These are phyloP conservation scores for Aspergillus brasiliensis DNA, from an alignment of 2,329 filamentous ascomycete genomes.

Conservation along the genomic window DNA sequence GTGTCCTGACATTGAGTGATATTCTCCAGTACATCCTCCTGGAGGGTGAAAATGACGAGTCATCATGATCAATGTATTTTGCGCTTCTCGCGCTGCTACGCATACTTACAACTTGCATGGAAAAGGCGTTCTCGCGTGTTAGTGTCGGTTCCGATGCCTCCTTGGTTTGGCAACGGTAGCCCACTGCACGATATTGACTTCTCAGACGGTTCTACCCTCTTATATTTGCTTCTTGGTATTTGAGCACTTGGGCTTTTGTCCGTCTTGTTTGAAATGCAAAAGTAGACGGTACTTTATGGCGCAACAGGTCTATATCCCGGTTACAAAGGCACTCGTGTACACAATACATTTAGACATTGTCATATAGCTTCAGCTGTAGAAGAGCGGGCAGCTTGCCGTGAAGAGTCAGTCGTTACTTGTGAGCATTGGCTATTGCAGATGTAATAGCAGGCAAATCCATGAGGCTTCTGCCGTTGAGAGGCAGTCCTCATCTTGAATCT, in stretches of 20 bases:
- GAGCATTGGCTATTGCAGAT: too few relatives aligned
- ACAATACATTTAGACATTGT: neutral
- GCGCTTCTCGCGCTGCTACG: slow-evolving; percentile 9
- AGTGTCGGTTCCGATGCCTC: neutral
- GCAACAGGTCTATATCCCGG: slow-evolving; percentile 16
- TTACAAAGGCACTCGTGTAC: slow-evolving; percentile 3
- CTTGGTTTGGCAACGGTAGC: slow-evolving; percentile 2
- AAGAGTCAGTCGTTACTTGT: too few relatives aligned
- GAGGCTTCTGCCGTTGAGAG: too few relatives aligned
- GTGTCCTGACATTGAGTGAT: slow-evolving; percentile 90
- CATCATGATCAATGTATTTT: slow-evolving; percentile 27
- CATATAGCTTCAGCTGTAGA: neutral
- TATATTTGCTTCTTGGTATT: slow-evolving; percentile 9
- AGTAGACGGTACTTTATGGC: slow-evolving; percentile 34
- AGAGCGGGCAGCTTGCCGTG: too few relatives aligned
- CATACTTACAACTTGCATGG: slow-evolving; percentile 37
- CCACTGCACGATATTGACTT: neutral
- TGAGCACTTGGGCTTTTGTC: slow-evolving; percentile 3
- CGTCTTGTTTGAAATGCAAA: slow-evolving; percentile 21
- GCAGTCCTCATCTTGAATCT: too few relatives aligned
- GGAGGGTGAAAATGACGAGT: slow-evolving; percentile 68
- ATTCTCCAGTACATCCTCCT: slow-evolving; percentile 94
- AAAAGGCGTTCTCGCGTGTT: slow-evolving; percentile 31
- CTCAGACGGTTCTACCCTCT: neutral
- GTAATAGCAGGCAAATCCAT: too few relatives aligned